Evolutionary conservation across 805 yeast species (phyloP), one percentile per base, ranked within the genome.

Genomic region (Candida loeiensis): DNA sequence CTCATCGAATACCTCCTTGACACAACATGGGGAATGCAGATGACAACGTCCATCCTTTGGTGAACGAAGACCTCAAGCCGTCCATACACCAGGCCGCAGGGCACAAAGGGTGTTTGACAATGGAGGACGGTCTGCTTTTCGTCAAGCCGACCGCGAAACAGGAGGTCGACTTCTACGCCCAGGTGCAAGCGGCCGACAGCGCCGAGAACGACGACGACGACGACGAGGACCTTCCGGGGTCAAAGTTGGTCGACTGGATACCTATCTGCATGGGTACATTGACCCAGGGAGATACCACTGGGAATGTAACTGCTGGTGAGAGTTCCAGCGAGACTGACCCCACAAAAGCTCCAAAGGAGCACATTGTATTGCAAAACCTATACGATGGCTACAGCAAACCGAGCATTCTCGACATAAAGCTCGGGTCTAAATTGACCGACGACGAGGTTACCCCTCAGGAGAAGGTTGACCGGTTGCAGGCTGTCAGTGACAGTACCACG

Each of bases 11-110:
- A 12, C 5, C 27, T 13, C 6, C 24, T 21, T 21, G 8, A 6
- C 6, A 21, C 24, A 25, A 25, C 4, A 25, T 25, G 27, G 27
- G n/a, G n/a, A 9, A 21, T 9, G 24, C 24, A 21, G 27, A 25
- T n/a, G n/a, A n/a, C n/a, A n/a, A n/a, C n/a, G n/a, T n/a, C n/a
- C n/a, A n/a, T n/a, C n/a, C n/a, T n/a, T n/a, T n/a, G n/a, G n/a
- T n/a, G n/a, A n/a, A n/a, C n/a, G n/a, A n/a, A n/a, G 42, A 39
- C 28, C 17, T 39, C 11, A 27, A 14, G 15, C 43, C 43, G 3
- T 34, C 39, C 7, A 27, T 29, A n/a, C 86, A 85, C 54, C 84
- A 80, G 61, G 98, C 93, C 2, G 98, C 97, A 0, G 99, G 99
- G 4, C 99, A 91, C 54, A 85, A 73, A 4, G 98, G 96, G 0